These are phyloP conservation scores for Phytophthora sp. DNA, from an alignment of 352 stramenopile species.

Conservation along the genomic window DNA sequence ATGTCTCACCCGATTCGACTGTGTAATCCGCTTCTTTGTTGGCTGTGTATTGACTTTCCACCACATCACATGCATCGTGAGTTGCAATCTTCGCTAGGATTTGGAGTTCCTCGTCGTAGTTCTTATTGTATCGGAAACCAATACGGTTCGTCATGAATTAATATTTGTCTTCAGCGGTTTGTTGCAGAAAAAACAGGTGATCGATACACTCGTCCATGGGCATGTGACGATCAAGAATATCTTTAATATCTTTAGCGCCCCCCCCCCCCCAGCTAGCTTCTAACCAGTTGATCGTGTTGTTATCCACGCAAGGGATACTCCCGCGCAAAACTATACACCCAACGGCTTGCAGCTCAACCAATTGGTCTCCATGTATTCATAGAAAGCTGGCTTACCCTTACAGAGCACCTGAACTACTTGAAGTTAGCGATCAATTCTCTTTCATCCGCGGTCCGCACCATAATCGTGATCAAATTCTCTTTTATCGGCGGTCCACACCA, in stretches of 20 bases:
- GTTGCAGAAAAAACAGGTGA: neutral
- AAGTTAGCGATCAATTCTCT: neutral
- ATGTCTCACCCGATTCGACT: neutral
- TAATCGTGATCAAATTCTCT: slow-evolving; percentile 3
- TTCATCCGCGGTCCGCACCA: neutral
- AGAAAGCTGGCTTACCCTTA: neutral
- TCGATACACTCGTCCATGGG: slow-evolving; percentile 5
- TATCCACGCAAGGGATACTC: neutral
- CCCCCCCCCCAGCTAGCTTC: neutral
- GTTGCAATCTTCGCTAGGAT: neutral
- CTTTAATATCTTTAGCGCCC: slow-evolving; percentile 3
- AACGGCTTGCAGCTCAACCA: neutral
- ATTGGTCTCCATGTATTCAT: neutral
- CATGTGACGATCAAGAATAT: slow-evolving; percentile 1
- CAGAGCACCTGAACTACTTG: neutral
- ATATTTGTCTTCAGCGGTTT: neutral
- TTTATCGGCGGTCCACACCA: neutral
- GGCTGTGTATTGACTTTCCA: too few species aligned
- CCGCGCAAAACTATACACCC: slow-evolving; percentile 3
- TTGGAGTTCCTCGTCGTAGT: neutral
- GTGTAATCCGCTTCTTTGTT: neutral
- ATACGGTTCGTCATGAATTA: neutral
- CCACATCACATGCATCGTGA: too few species aligned
- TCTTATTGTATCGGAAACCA: neutral
- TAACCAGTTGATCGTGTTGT: slow-evolving; percentile 8